Evolutionary conservation across 1,284 basidiomycete genomes (phyloP), one percentile per base, ranked within the genome.

Genomic region (Austroboletus rostrupii): DNA sequence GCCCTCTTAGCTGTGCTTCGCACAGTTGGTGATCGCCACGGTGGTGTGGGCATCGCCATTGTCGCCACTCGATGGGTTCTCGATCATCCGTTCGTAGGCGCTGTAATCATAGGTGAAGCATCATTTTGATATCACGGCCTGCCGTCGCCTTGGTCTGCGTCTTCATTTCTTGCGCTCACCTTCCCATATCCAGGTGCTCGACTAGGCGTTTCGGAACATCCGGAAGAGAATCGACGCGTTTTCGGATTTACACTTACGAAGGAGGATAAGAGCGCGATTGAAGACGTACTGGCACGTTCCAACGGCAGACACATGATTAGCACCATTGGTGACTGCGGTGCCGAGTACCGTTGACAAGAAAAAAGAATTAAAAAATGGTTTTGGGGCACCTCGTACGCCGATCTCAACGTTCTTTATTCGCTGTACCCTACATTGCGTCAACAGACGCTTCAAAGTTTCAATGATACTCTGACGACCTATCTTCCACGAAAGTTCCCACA

Each of bases 21-120:
- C 29, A 57, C 55, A n/a, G 80, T 91, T 53, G 87, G 80, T 9
- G 78, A 87, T 70, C 77, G 77, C 21, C 83, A 88, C 63, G 75
- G 73, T 23, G 78, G 78, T n/a, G 69, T 75, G 44, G 87, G 83
- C 66, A 83, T 91, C 40, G 79, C 88, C 46, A 90, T 90, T 60
- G 72, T 91, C 35, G 86, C 88, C 23, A 86, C 80, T 1, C 80
- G 88, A 19, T 90, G 88, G 88, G 85, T 90, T 5, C 75, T 91
- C 19, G 86, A 91, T 68, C 85, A 90, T 52, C 64, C 78, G 0
- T 86, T 81, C 59, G 88, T 90, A 16, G 88, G 85, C 1, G 85
- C 87, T 20, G 86, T 90, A 20, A 77, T 91, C 58, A 78, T 91
- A 58, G 89, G 88, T 87, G 60, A 20, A 77, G 33, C 44, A 39